These are phyloP conservation scores for Calvatia gigantea DNA, from an alignment of 768 basidiomycete species.

Conservation along the genomic window DNA sequence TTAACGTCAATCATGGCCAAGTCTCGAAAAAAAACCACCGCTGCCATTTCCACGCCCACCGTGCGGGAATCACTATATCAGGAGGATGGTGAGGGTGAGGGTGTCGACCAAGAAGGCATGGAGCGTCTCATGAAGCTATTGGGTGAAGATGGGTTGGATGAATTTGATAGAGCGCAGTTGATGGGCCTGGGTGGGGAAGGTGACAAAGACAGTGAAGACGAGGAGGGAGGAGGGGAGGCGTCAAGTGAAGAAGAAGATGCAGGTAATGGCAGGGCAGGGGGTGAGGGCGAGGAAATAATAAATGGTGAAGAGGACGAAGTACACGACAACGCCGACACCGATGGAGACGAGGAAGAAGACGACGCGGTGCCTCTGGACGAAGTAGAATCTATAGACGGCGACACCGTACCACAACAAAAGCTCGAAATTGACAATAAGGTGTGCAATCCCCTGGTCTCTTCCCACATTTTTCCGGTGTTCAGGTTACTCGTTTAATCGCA, in stretches of 20 bases:
- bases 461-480: neutral
- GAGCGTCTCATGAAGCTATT: slow-evolving; percentile 50
- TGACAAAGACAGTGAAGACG: slow-evolving; percentile 29
- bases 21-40: neutral
- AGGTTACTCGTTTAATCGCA: slow-evolving; percentile 23
- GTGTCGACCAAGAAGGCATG: slow-evolving; percentile 57
- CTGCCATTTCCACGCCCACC: too few relatives aligned
- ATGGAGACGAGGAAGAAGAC: slow-evolving; percentile 30
- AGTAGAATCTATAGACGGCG: slow-evolving; percentile 71
- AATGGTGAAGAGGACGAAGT: slow-evolving; percentile 39
- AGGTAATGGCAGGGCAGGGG: slow-evolving; percentile 12
- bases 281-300: slow-evolving; percentile 22
- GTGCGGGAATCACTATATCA: too few relatives aligned
- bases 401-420: slow-evolving; percentile 79
- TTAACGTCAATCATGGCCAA: neutral
- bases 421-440: slow-evolving; percentile 81
- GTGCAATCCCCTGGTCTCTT: slow-evolving; percentile 19
- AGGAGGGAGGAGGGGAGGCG: slow-evolving; percentile 28
- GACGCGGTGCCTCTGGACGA: slow-evolving; percentile 66
- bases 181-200: slow-evolving; percentile 32
- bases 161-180: slow-evolving; percentile 58
- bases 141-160: slow-evolving; percentile 65
- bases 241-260: slow-evolving; percentile 26
- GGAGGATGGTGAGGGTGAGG: slow-evolving; percentile 35
- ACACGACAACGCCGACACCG: slow-evolving; percentile 50